A percentile compares a stretch with the other conserved stretches of the same genome.
These are phyloP conservation scores for Fusarium buxicola DNA, from an alignment of 2,329 filamentous ascomycete genomes.

Conservation along the genomic window DNA sequence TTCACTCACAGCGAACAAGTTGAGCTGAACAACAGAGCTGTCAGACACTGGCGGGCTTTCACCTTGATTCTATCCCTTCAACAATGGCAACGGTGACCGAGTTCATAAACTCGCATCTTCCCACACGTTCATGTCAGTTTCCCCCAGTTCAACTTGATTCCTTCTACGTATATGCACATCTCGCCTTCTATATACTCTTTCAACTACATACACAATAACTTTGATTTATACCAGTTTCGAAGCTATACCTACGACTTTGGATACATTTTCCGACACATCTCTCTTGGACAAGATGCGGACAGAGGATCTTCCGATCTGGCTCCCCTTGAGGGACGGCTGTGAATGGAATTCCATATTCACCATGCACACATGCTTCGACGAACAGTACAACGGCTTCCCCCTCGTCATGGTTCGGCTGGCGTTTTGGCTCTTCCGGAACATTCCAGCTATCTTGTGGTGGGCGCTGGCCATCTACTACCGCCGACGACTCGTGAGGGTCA, in stretches of 20 bases:
- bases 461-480: slow-evolving; percentile 4
- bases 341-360: slow-evolving; percentile 23
- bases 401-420: slow-evolving; percentile 3
- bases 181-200: background rate
- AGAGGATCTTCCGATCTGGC: slow-evolving; percentile 14
- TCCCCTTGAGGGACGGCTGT: slow-evolving; percentile 16
- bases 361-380: slow-evolving; percentile 17
- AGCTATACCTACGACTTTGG: background rate
- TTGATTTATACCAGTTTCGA: background rate
- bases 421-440: slow-evolving; percentile 4
- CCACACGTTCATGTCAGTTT: background rate
- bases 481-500: background rate
- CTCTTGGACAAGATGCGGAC: slow-evolving; percentile 7
- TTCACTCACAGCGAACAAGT: slow-evolving; percentile 15
- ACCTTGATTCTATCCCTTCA: background rate
- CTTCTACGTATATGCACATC: background rate
- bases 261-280: background rate
- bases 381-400: slow-evolving; percentile 22
- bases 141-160: background rate
- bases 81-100: background rate
- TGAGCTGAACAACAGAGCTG: background rate
- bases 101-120: background rate
- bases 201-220: background rate
- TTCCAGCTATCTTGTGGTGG: slow-evolving; percentile 5
- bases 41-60: background rate